Conservation (phyloP, 2,329 filamentous ascomycete genomes). For the Aaosphaeria arxii region DNA sequence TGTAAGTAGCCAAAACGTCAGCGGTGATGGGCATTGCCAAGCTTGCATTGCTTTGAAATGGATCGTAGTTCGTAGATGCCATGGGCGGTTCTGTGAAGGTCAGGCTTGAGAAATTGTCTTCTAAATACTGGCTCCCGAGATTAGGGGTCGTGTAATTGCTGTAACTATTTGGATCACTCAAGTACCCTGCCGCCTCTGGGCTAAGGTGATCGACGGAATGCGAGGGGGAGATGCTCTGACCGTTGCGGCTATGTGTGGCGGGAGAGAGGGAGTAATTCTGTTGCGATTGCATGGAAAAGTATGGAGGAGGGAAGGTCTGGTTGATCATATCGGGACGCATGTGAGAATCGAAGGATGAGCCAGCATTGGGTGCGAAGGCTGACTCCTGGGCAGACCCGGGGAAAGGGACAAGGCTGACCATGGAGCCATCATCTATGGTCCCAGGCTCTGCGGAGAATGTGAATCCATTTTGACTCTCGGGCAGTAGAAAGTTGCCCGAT, state of each 20-base stretch:
- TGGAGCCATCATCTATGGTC: slow-evolving; percentile 30
- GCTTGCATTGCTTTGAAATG: slow-evolving; percentile 20
- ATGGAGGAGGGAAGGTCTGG: slow-evolving; percentile 23
- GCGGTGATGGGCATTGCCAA: slow-evolving; percentile 26
- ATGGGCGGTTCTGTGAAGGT: slow-evolving; percentile 23
- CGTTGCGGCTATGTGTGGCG: slow-evolving; percentile 23
- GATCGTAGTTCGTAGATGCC: slow-evolving; percentile 15
- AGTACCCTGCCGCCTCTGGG: slow-evolving; percentile 27
- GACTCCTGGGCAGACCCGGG: slow-evolving; percentile 23
- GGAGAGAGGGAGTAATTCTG: slow-evolving; percentile 27
- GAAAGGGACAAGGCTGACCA: slow-evolving; percentile 18
- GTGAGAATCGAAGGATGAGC: slow-evolving; percentile 34
- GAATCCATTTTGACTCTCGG: slow-evolving; percentile 31
- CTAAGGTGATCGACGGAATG: slow-evolving; percentile 39
- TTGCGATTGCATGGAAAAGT: slow-evolving; percentile 18
- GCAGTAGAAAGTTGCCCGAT: slow-evolving; percentile 10
- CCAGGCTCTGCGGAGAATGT: slow-evolving; percentile 33
- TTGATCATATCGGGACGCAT: slow-evolving; percentile 29
- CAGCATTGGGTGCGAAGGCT: slow-evolving; percentile 29
- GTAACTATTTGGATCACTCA: slow-evolving; percentile 31
- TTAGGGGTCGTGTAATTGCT: slow-evolving; percentile 32
- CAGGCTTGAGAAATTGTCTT: slow-evolving; percentile 24
- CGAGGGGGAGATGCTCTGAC: slow-evolving; percentile 34
- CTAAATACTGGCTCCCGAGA: slow-evolving; percentile 26
- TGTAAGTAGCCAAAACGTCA: slow-evolving; percentile 23